Evolutionary conservation across 306 rosid species (phyloP), one percentile per base, ranked within the genome.

Genomic region (Lathyrus sativus): DNA sequence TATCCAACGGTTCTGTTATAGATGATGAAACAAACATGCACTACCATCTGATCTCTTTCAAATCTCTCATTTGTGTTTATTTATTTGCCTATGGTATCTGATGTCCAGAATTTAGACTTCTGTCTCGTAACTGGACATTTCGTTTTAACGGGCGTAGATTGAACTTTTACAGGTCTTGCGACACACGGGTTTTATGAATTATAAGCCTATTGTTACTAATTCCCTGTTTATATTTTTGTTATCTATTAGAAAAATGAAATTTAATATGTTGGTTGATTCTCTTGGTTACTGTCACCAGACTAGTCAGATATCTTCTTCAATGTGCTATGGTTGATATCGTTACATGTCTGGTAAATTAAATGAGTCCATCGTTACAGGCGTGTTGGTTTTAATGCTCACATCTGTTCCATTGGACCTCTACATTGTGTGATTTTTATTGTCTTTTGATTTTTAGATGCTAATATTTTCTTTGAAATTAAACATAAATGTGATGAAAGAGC

Each of bases 1-100:
- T 76, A 88, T 76, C 92, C 88, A 72, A 26, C 43, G 13, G 41
- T 73, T 77, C 96, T 92, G 93, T 67, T 61, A 7, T 73, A 53
- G 76, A 68, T 89, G 95, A 88, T 86, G 91, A 92, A 74, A 61
- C 5, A 14, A 45, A 83, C 96, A 88, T 92, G 95, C 98, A 86
- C 91, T 85, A 87, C 92, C 92, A 86, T 87, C 95, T 88, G 89
- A 86, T 86, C 97, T 75, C 73, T 60, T 35, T 5, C 64, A 56
- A 35, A 19, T 19, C 22, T 19, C 22, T 19, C 22, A 19, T n/a
- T 19, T 19, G 0, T n/a, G 3, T 3, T 60, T 17, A 7, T 19
- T 19, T 0, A 6, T 33, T 80, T 84, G 87, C 88, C 87, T 56
- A 17, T 79, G 80, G 93, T 87, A 89, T 89, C 91, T 85, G 78